Percentiles rank a stretch among this genome's conserved stretches.
These are phyloP conservation scores for Lecanicillium sp. DNA, from an alignment of 2,329 filamentous ascomycete species.

Conservation along the genomic window DNA sequence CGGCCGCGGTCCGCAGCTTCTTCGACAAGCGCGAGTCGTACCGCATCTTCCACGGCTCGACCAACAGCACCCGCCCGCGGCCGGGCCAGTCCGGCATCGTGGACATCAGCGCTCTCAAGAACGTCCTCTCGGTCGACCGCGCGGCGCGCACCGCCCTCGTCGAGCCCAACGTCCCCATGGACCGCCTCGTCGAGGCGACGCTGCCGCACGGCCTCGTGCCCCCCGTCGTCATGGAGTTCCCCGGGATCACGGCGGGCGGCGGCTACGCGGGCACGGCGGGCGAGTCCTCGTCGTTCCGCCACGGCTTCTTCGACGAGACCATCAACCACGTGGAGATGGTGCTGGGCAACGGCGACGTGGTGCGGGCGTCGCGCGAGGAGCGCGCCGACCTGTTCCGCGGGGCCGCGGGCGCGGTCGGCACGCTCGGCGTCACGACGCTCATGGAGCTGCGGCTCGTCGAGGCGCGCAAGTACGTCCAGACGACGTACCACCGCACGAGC, in stretches of 20 bases:
- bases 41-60: conserved; percentile 71
- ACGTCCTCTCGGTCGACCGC: conserved; percentile 59
- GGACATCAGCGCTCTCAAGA: conserved; percentile 58
- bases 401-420: conserved; percentile 62
- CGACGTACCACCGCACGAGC: conserved; percentile 52
- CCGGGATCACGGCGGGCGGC: conserved; percentile 67
- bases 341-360: conserved; percentile 58
- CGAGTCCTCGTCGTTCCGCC: conserved; percentile 62
- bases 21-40: conserved; percentile 51
- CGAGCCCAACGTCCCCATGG: conserved; percentile 73
- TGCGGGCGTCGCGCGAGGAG: conserved; percentile 41
- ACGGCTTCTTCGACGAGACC: conserved; percentile 66
- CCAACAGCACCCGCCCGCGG: conserved; percentile 62
- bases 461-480: conserved; percentile 55
- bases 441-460: conserved; percentile 58
- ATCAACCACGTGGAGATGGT: conserved; percentile 63
- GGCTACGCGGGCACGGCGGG: conserved; percentile 66
- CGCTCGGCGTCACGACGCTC: conserved; percentile 60
- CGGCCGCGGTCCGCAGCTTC: conserved; percentile 41
- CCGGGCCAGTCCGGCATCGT: conserved; percentile 32
- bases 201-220: conserved; percentile 61
- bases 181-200: conserved; percentile 59
- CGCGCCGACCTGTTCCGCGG: conserved; percentile 56
- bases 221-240: conserved; percentile 71
- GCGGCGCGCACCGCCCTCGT: conserved; percentile 54